Percentiles rank a stretch among this genome's conserved stretches.
Evolutionary conservation across 2,329 filamentous ascomycete genomes (phyloP).

Genomic region (Gyromitra esculenta): DNA sequence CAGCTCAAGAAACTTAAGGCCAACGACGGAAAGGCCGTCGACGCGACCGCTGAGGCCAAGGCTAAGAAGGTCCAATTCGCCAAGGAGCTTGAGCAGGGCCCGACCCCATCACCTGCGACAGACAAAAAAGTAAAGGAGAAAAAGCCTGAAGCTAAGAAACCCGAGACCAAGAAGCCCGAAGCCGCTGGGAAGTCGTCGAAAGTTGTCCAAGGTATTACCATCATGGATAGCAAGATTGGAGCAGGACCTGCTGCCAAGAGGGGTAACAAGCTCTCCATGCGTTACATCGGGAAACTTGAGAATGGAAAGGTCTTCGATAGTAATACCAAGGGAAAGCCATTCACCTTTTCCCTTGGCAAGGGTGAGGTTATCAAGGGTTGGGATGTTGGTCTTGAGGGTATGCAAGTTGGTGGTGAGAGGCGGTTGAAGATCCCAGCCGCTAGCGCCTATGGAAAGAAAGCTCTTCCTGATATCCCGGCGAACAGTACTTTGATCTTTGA

Average conservation of each 20-base stretch:
- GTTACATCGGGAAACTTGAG: slow-evolving; percentile 93
- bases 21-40: slow-evolving; percentile 89
- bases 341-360: slow-evolving; percentile 91
- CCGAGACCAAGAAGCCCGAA: slow-evolving; percentile 67
- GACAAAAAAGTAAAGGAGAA: slow-evolving; percentile 63
- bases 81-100: slow-evolving; percentile 97
- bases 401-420: slow-evolving; percentile 92
- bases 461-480: slow-evolving; percentile 82
- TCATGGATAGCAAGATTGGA: slow-evolving; percentile 95
- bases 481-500: slow-evolving; percentile 96
- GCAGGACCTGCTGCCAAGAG: slow-evolving; percentile 85
- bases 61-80: slow-evolving; percentile 99
- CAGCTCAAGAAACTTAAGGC: slow-evolving; percentile 98
- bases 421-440: slow-evolving; percentile 87
- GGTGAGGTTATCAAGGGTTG: slow-evolving; percentile 99
- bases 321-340: slow-evolving; percentile 99
- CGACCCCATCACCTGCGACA: slow-evolving; percentile 72
- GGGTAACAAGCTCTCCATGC: slow-evolving; percentile 89
- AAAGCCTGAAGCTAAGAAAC: slow-evolving; percentile 63
- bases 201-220: slow-evolving; percentile 84
- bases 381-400: slow-evolving; percentile 93
- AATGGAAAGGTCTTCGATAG: slow-evolving; percentile 97
- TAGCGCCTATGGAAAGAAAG: slow-evolving; percentile 88
- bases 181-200: slow-evolving; percentile 69
- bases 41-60: slow-evolving; percentile 68